Base-by-base conservation (phyloP, 2,329 filamentous ascomycete genomes). In the Blastomyces parvus region DNA sequence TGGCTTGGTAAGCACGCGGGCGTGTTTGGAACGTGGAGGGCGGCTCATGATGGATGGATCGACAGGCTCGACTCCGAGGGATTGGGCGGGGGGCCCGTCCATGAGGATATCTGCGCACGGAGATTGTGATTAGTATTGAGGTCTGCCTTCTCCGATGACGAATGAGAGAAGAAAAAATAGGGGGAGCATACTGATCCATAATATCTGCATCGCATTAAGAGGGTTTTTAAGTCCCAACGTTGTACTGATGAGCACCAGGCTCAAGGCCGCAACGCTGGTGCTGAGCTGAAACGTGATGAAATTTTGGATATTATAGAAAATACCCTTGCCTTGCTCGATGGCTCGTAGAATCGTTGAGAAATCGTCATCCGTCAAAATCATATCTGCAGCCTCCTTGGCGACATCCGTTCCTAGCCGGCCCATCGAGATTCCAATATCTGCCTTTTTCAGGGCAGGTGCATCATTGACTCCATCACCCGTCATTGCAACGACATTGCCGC, bases 221-320 rank as follows among this genome's bases (percentile, higher is more conserved):
- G 94, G 95, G 73, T 94, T 96, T 77, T 91, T 92, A 79, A 95
- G 94, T 48, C 94, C 94, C 66, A 97, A 83, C 69, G 90, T 88
- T 38, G 91, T 97, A 81, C 92, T 97, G 71, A 99, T 77, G 68
- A 99, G 85, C 22, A 99, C 94, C 62, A 99, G 82, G 64, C 89
- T 91, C 68, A 99, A 81, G 65, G 94, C 91, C 62, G 95, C 94
- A 25, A 95, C 94, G 74, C 91, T 97, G 58, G 94, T 99, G 76
- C 92, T 97, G 64, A 99, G 84, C 79, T 99, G 95, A 78, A 99
- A 99, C 0, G 94, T 97, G 67, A 99, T 83, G 78, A 99, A 99
- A 76, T 99, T 99, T 74, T 99, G 94, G 68, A 99, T 97, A 76
- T 99, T 99, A 83, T 94, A 96, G 78, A 99, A 99, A 69, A 99